A percentile compares a stretch with the other conserved stretches of the same genome.
These are phyloP conservation scores for Herpomyces periplanetae DNA, from an alignment of 2,329 filamentous ascomycete genomes.

Conservation along the genomic window DNA sequence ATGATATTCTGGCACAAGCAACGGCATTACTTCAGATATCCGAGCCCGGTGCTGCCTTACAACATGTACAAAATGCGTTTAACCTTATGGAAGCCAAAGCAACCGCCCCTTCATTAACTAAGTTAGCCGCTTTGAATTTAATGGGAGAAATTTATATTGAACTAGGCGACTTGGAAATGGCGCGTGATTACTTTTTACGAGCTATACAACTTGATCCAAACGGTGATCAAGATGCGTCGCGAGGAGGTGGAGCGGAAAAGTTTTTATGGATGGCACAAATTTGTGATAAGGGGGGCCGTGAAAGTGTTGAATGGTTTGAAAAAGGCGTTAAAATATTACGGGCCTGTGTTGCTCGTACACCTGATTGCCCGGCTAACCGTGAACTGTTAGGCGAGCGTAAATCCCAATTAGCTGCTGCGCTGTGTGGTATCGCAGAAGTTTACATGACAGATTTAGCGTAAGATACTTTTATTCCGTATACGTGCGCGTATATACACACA, in stretches of 20 bases:
- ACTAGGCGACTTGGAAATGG: conserved; percentile 35
- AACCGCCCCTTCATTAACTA: no score
- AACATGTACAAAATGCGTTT: no score
- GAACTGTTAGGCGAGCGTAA: conserved; percentile 6
- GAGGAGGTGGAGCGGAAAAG: conserved; percentile 60
- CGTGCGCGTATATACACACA: no score
- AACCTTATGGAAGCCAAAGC: no score
- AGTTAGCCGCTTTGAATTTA: conserved; percentile 25
- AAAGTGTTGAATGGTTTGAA: conserved; percentile 20
- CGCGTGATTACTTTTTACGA: conserved; percentile 25
- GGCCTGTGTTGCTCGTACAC: conserved; percentile 22
- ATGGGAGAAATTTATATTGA: conserved; percentile 50
- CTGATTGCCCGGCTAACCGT: conserved; percentile 9
- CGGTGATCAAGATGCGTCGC: conserved; percentile 23
- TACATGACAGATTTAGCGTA: conserved; percentile 95
- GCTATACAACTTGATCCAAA: conserved; percentile 38
- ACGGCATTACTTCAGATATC: no score
- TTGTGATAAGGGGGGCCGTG: conserved; percentile 19
- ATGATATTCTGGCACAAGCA: no score
- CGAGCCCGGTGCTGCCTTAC: no score
- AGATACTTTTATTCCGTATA: no score
- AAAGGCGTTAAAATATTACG: conserved; percentile 30
- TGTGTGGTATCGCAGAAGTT: conserved; percentile 75
- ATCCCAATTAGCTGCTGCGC: conserved; percentile 38
- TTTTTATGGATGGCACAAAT: conserved; percentile 81